phyloP scores from a whole-genome alignment of 768 basidiomycete species.

The Tylopilus felleus region DNA sequence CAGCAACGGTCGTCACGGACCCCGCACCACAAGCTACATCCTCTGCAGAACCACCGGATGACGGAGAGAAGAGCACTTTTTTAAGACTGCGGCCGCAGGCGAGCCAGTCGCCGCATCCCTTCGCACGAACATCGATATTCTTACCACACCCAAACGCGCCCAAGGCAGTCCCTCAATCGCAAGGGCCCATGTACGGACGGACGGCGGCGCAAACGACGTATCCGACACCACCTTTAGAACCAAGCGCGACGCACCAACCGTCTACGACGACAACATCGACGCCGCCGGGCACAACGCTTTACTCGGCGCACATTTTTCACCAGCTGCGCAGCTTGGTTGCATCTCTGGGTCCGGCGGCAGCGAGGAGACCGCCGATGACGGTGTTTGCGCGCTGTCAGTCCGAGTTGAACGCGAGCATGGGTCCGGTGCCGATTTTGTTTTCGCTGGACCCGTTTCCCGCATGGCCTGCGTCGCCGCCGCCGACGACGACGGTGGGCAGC shows the following conservation, averaged over 20 bases:
- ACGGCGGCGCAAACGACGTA: conserved; percentile 14
- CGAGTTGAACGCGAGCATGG: conserved; percentile 47
- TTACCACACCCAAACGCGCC: conserved; percentile 56
- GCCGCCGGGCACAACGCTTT: conserved; percentile 29
- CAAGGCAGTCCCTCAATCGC: conserved; percentile 30
- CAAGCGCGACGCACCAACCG: not conserved
- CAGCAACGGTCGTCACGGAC: conserved; percentile 17
- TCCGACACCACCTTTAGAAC: conserved; percentile 2
- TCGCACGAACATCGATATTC: conserved; percentile 42
- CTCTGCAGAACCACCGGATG: conserved; percentile 1
- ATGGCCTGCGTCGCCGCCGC: conserved; percentile 9
- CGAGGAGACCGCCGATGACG: conserved; percentile 35
- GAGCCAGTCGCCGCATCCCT: conserved; percentile 20
- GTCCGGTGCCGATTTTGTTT: conserved; percentile 63
- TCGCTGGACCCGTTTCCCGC: conserved; percentile 47
- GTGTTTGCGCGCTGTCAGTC: conserved; percentile 56
- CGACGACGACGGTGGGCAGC: not conserved
- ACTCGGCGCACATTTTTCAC: conserved; percentile 27
- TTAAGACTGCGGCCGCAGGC: conserved; percentile 26
- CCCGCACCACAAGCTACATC: conserved; percentile 8
- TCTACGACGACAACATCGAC: not conserved
- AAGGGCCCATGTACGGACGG: conserved; percentile 61
- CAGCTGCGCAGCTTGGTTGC: conserved; percentile 20
- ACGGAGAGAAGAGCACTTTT: conserved; percentile 17
- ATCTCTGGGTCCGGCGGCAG: conserved; percentile 19